phyloP scores from a whole-genome alignment of 331 rosid species.

The Stylosanthes scabra region DNA sequence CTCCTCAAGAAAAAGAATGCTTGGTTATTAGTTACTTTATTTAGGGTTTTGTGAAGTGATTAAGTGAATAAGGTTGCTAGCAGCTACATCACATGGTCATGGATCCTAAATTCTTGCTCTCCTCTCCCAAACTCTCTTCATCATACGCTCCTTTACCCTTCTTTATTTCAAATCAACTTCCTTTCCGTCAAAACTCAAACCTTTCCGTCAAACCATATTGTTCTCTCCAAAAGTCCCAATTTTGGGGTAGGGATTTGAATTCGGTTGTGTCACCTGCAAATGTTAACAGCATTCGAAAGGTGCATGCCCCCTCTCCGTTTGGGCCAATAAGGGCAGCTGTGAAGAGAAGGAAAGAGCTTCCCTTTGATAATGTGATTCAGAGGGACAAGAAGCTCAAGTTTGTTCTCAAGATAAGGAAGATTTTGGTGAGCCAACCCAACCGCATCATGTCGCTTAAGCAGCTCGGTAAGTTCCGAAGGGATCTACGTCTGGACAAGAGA shows the following conservation, averaged over 20 bases:
- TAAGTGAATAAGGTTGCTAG: no score
- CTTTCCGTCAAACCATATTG: constrained; percentile 42
- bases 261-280: constrained; percentile 44
- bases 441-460: constrained; percentile 76
- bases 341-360: constrained; percentile 83
- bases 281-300: constrained; percentile 35
- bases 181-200: constrained; percentile 41
- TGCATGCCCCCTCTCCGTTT: constrained; percentile 33
- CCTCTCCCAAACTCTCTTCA: constrained; percentile 47
- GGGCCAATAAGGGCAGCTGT: constrained; percentile 70
- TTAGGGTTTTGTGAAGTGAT: no score
- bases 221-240: constrained; percentile 52
- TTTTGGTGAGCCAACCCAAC: constrained; percentile 69
- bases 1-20: no score
- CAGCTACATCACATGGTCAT: constrained; percentile 27
- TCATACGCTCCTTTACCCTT: constrained; percentile 60
- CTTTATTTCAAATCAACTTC: constrained; percentile 50
- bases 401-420: constrained; percentile 74
- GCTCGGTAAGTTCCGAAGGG: constrained; percentile 73
- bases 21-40: no score
- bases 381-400: constrained; percentile 83
- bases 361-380: constrained; percentile 83
- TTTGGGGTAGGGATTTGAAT: constrained; percentile 57
- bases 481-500: constrained; percentile 68
- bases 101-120: constrained; percentile 58